Conservation (phyloP, 1,284 basidiomycete genomes). For the Wallemia hederae region DNA sequence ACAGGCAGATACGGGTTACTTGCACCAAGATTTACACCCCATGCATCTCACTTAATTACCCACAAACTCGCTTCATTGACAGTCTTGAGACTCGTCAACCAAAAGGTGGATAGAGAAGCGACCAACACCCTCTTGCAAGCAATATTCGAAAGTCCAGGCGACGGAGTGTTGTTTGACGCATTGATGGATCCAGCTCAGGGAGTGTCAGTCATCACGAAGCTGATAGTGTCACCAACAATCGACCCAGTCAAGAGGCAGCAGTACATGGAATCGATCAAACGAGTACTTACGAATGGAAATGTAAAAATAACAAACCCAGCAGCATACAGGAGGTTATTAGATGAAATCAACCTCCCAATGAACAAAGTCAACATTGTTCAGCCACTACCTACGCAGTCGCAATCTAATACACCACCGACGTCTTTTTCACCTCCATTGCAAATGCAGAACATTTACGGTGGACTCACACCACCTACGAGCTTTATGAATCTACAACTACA, state of each 20-base stretch:
- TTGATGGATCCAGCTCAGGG: neutral
- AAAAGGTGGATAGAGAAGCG: conserved; percentile 14
- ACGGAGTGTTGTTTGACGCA: neutral
- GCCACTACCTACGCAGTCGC: neutral
- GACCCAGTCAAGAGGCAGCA: neutral
- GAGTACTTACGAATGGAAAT: neutral
- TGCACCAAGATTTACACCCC: conserved; percentile 79
- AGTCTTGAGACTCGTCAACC: conserved; percentile 33
- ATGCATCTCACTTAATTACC: conserved; percentile 81
- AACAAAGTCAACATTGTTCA: neutral
- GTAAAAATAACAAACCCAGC: neutral
- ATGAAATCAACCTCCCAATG: neutral
- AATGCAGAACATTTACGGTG: neutral
- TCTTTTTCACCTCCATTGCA: neutral
- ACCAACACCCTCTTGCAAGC: conserved; percentile 12
- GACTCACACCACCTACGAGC: neutral
- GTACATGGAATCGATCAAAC: neutral
- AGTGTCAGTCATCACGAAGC: neutral
- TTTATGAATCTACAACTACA: neutral
- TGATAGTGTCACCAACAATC: neutral
- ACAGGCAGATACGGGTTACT: conserved; percentile 73
- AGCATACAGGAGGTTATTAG: neutral
- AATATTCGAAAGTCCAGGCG: conserved; percentile 11
- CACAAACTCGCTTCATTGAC: conserved; percentile 91
- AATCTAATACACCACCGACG: neutral